A percentile compares a stretch with the other conserved stretches of the same genome.
Conservation (phyloP, 208 protist species). For the Phytomonas serpens region DNA sequence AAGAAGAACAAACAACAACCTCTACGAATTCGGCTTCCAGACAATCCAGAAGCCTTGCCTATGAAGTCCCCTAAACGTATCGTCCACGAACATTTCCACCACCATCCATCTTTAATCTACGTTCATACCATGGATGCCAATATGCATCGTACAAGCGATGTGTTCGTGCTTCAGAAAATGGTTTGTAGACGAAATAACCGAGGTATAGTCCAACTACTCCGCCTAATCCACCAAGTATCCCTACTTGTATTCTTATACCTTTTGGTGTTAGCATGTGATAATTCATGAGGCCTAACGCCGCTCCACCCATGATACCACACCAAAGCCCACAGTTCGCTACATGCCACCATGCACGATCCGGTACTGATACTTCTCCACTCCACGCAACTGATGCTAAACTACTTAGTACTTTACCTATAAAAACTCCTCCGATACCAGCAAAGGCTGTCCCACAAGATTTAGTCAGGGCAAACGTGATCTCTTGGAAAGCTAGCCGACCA, state of each 20-base stretch:
- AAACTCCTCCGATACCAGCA: constrained; percentile 36
- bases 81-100: constrained; percentile 55
- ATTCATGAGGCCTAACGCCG: constrained; percentile 39
- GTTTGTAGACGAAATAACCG: constrained; percentile 56
- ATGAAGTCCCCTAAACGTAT: constrained; percentile 33
- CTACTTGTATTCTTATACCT: constrained; percentile 38
- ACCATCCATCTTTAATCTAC: constrained; percentile 32
- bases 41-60: constrained; percentile 5
- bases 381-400: constrained; percentile 18
- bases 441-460: constrained; percentile 45
- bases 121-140: constrained; percentile 74
- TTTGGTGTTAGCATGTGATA: constrained; percentile 43
- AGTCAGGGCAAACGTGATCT: constrained; percentile 48
- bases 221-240: constrained; percentile 20
- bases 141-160: constrained; percentile 63
- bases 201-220: constrained; percentile 27
- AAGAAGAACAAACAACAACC: constrained; percentile 12
- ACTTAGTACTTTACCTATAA: constrained; percentile 35
- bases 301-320: constrained; percentile 39
- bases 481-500: constrained; percentile 45
- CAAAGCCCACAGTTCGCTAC: constrained; percentile 27
- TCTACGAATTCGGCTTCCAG: constrained; percentile 7
- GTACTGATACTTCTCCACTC: constrained; percentile 30
- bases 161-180: constrained; percentile 40
- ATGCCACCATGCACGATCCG: constrained; percentile 58